Evolutionary conservation across 805 yeast genomes (phyloP).

Genomic region (Cyberlindnera bimundalis): DNA sequence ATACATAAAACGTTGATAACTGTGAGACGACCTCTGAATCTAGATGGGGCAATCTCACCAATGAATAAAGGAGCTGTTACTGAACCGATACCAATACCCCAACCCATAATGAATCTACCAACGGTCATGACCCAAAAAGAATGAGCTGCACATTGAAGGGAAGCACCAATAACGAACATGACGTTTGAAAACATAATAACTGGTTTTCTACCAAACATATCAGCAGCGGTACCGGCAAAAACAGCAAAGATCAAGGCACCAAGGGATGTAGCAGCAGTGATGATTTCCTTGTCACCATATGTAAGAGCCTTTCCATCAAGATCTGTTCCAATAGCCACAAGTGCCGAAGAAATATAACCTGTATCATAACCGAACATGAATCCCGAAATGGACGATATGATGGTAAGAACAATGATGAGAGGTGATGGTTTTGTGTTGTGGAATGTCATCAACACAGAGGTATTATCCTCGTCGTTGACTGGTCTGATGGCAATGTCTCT

Average conservation of each 20-base stretch:
- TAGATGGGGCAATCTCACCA: slow-evolving; percentile 87
- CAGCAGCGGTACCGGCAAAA: slow-evolving; percentile 79
- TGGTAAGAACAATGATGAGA: slow-evolving; percentile 64
- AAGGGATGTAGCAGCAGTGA: slow-evolving; percentile 91
- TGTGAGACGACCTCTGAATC: slow-evolving; percentile 87
- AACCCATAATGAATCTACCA: slow-evolving; percentile 92
- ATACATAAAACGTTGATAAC: slow-evolving; percentile 85
- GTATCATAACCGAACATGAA: slow-evolving; percentile 98
- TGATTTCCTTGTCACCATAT: slow-evolving; percentile 79
- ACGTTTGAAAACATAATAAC: slow-evolving; percentile 80
- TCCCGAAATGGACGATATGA: slow-evolving; percentile 86
- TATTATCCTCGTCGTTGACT: slow-evolving; percentile 46
- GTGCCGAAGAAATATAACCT: slow-evolving; percentile 92
- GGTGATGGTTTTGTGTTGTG: slow-evolving; percentile 52
- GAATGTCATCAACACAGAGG: slow-evolving; percentile 45
- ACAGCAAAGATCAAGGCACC: slow-evolving; percentile 86
- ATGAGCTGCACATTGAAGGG: slow-evolving; percentile 76
- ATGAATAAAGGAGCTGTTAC: slow-evolving; percentile 92
- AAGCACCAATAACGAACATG: slow-evolving; percentile 80
- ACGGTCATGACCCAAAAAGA: slow-evolving; percentile 87
- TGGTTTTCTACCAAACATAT: slow-evolving; percentile 78
- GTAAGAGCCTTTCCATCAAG: slow-evolving; percentile 51
- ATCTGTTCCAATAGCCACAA: slow-evolving; percentile 81
- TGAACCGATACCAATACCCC: slow-evolving; percentile 95
- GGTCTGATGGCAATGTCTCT: slow-evolving; percentile 30